These are phyloP conservation scores for Nannizziopsis barbatae DNA, from an alignment of 2,329 filamentous ascomycete species.

Conservation along the genomic window DNA sequence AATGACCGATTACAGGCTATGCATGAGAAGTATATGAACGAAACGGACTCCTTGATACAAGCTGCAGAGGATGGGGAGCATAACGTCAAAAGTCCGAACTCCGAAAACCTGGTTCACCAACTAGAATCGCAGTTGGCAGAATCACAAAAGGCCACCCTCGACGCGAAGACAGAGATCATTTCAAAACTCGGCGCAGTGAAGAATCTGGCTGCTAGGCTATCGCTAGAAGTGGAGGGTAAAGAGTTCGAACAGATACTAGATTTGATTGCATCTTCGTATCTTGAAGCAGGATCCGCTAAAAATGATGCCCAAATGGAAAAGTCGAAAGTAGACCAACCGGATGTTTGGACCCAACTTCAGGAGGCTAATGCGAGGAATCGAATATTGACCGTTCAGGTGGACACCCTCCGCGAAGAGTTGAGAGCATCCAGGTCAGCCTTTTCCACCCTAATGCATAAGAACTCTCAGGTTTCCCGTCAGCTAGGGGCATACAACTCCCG, in stretches of 20 bases:
- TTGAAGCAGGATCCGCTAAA: conserved; percentile 10
- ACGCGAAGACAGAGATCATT: conserved; percentile 27
- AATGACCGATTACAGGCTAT: conserved; percentile 29
- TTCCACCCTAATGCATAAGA: conserved; percentile 31
- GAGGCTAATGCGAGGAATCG: conserved; percentile 23
- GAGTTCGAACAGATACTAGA: conserved; percentile 31
- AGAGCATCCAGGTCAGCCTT: conserved; percentile 29
- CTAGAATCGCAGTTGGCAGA: conserved; percentile 30
- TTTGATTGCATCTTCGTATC: conserved; percentile 9
- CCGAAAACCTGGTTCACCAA: conserved; percentile 28
- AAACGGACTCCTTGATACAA: conserved; percentile 11
- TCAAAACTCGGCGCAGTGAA: conserved; percentile 31
- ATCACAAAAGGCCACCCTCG: conserved; percentile 28
- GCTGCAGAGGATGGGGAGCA: conserved; percentile 17
- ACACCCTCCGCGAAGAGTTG: conserved; percentile 28
- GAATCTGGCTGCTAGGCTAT: conserved; percentile 28
- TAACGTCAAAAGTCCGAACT: conserved; percentile 25
- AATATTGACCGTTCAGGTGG: conserved; percentile 27
- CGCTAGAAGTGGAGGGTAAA: conserved; percentile 24
- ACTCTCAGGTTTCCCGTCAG: conserved; percentile 27
- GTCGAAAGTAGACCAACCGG: conserved; percentile 19
- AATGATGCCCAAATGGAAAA: not conserved
- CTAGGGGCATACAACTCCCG: conserved; percentile 27
- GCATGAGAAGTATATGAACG: conserved; percentile 26
- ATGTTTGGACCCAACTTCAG: conserved; percentile 23